Evolutionary conservation across 169 alveolate species (phyloP).

Genomic region (Plasmodium chabaudi): DNA sequence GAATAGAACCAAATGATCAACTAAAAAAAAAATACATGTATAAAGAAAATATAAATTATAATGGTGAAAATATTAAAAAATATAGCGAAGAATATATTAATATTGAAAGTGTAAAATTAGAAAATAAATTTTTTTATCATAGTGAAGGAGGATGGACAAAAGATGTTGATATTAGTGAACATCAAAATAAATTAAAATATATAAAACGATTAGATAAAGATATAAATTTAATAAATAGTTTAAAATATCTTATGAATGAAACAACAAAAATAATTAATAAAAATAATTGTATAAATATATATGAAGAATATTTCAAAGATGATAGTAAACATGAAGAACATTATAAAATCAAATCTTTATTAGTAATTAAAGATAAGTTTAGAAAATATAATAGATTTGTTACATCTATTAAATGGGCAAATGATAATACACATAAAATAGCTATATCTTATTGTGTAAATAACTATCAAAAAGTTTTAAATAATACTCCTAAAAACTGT

Average conservation of each 20-base stretch:
- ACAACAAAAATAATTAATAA: slow-evolving; percentile 65
- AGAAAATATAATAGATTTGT: slow-evolving; percentile 38
- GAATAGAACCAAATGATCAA: slow-evolving; percentile 38
- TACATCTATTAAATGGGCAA: slow-evolving; percentile 68
- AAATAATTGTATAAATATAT: slow-evolving; percentile 70
- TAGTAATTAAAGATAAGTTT: slow-evolving; percentile 40
- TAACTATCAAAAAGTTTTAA: slow-evolving; percentile 46
- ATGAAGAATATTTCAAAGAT: slow-evolving; percentile 56
- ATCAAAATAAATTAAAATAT: slow-evolving; percentile 63
- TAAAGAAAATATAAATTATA: slow-evolving; percentile 46
- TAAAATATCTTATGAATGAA: slow-evolving; percentile 57
- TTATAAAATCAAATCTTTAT: slow-evolving; percentile 56
- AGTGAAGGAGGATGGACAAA: slow-evolving; percentile 75
- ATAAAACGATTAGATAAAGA: slow-evolving; percentile 49
- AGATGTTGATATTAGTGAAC: slow-evolving; percentile 63
- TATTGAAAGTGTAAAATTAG: slow-evolving; percentile 54
- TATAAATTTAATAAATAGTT: slow-evolving; percentile 55
- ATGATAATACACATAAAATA: slow-evolving; percentile 39
- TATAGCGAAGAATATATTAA: slow-evolving; percentile 46
- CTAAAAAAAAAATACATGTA: slow-evolving; percentile 41
- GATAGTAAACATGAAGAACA: slow-evolving; percentile 51
- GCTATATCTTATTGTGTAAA: slow-evolving; percentile 72
- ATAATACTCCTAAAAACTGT: slow-evolving; percentile 57
- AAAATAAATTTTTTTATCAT: slow-evolving; percentile 70
- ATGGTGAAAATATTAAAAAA: slow-evolving; percentile 59